Evolutionary conservation across 2,329 filamentous ascomycete genomes (phyloP).

Genomic region (Alternaria dauci): DNA sequence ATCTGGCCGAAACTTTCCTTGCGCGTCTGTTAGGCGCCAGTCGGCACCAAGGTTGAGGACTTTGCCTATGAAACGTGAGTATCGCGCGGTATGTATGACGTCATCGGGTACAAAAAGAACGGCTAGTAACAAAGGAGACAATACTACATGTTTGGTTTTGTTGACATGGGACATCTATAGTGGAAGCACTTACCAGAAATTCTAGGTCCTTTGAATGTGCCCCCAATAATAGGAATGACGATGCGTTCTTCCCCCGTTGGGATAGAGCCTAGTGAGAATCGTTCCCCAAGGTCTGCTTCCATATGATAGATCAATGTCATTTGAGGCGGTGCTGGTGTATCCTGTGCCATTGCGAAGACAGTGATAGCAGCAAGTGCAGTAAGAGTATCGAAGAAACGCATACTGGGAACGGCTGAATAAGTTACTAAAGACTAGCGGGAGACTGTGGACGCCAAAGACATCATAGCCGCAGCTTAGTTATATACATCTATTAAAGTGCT

Average conservation of each 20-base stretch:
- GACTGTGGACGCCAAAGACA: not conserved
- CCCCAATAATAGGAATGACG: constrained; percentile 43
- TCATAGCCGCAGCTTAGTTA: constrained; percentile 1
- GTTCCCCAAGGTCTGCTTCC: constrained; percentile 28
- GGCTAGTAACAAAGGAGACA: not conserved
- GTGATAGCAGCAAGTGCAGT: constrained; percentile 11
- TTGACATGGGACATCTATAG: not conserved
- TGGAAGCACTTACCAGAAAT: constrained; percentile 29
- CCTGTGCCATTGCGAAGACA: constrained; percentile 25
- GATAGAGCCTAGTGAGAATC: constrained; percentile 31
- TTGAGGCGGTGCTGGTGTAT: constrained; percentile 23
- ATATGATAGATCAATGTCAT: constrained; percentile 38
- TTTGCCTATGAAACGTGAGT: constrained; percentile 26
- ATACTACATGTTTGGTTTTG: not conserved
- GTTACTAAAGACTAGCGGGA: not conserved
- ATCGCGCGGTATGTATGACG: constrained; percentile 13
- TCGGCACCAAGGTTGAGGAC: constrained; percentile 51
- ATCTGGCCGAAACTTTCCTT: constrained; percentile 42
- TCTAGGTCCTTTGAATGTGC: constrained; percentile 39
- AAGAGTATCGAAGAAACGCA: constrained; percentile 21
- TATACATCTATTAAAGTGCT: not conserved
- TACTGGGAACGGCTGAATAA: constrained; percentile 6
- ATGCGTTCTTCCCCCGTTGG: constrained; percentile 34
- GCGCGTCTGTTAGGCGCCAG: constrained; percentile 46
- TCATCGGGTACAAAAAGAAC: constrained; percentile 2